Base-by-base conservation (phyloP, 2,329 filamentous ascomycete species). In the Aspergillus caelatus region DNA sequence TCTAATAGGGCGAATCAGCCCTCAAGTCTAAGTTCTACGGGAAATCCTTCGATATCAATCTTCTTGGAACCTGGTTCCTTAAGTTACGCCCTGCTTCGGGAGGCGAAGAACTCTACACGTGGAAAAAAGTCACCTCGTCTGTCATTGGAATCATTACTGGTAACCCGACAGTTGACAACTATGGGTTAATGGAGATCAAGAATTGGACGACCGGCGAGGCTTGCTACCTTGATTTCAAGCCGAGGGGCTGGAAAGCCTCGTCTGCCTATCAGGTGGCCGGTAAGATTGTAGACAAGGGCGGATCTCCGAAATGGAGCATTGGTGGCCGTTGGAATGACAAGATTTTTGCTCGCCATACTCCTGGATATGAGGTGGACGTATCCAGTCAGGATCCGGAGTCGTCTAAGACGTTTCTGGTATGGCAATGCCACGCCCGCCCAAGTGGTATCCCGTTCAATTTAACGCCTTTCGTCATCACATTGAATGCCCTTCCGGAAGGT, bases 121-220 rank as follows among this genome's bases (percentile, higher is more conserved):
- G 95, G 95, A 98, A 97, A 81, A 99, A 99, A 81, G 93, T 97
- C 21, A 98, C 94, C 0, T 95, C 93, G 1, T 96, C 94, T 1
- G 95, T 99, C n/a, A 89, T 98, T 64, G 95, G 95, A 63, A 99
- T 99, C 78, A 97, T 99, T 72, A 98, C 94, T 0, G 95, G 95
- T 55, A 97, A 92, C 71, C 95, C 95, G 0, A 92, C 91, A 0
- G 92, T 99, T n/a, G 95, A 99, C 81, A 97, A 99, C 78, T 98
- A 98, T 76, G 95, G 95, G 1, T 85, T 90, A 0, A 98, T 99
- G 92, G 93, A 97, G 76, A 89, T 99, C 78, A 97, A 93, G 82
- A 99, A 99, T 80, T 94, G 91, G 90, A 96, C 90, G 0, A 99
- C 94, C 0, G 94, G 95, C 60, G 95, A 98, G 77, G 85, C 91